Base-by-base conservation (phyloP, 352 stramenopile genomes). In the Lagenidium giganteum region DNA sequence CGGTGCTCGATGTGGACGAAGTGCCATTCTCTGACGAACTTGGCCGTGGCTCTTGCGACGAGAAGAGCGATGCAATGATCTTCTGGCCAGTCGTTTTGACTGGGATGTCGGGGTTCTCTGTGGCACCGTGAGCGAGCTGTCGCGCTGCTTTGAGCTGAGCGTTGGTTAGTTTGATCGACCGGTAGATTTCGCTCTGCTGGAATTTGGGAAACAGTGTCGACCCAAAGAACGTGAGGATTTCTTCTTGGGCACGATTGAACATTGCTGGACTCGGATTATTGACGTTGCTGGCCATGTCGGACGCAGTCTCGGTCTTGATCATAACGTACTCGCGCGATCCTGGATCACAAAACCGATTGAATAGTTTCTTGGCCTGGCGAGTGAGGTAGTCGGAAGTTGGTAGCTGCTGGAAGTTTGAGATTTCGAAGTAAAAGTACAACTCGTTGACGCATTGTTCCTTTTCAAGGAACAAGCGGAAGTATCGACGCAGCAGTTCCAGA, bases 151-250 rank as follows among this genome's bases (percentile, higher is more conserved):
- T 32, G 28, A 60, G 20, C n/a, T 60, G 45, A 4, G 3, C 32
- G 16, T 44, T 29, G 3, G 46, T 70, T 30, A 75, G 62, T 8
- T 61, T 63, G 37, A 78, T 75, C 6, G 53, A 58, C 4, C 52
- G 49, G 38, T 72, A 82, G 36, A 82, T 61, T 25, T 75, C 64
- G 22, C 64, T 79, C 43, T 82, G 68, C n/a, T 76, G 57, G 38
- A 82, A 82, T 28, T 82, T 82, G 0, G 70, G 64, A 28, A 77
- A 82, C n/a, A 82, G 34, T 3, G 62, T 78, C 5, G 57, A 61
- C 9, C 47, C 50, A 35, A 82, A 73, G 25, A 82, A 82, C 27
- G 58, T 45, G 3, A 74, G 32, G 16, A 82, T 70, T 36, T 78
- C 57, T 11, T 82, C 69, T 27, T 82, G 69, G 0, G 57, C 66